Evolutionary conservation across 768 basidiomycete species (phyloP).

Genomic region (Leccinellum luteum): DNA sequence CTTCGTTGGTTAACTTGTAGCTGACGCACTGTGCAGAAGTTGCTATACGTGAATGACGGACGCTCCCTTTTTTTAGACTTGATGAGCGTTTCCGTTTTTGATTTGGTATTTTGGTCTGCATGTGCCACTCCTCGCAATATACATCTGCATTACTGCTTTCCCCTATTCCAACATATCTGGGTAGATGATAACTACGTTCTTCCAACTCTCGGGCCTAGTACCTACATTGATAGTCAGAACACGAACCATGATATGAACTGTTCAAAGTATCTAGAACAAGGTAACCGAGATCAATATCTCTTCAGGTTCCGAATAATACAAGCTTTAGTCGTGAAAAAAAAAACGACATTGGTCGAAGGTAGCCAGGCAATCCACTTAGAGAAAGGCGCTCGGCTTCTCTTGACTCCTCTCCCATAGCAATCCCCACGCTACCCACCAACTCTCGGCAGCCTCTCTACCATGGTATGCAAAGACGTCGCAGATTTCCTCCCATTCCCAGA

Average conservation of each 20-base stretch:
- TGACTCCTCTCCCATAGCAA: constrained; percentile 41
- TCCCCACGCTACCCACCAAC: constrained; percentile 68
- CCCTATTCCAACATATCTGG: not conserved
- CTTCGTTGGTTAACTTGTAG: not conserved
- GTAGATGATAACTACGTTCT: not conserved
- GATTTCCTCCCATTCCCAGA: constrained; percentile 55
- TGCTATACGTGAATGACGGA: constrained; percentile 50
- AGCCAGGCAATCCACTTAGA: constrained; percentile 4
- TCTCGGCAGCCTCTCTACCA: constrained; percentile 56
- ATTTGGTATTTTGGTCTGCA: not conserved
- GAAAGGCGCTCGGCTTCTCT: constrained; percentile 1
- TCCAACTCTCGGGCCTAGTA: not conserved
- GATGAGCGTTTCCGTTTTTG: constrained; percentile 2
- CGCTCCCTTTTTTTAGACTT: constrained; percentile 21
- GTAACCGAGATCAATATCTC: not conserved
- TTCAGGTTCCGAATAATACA: no score
- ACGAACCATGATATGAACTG: not conserved
- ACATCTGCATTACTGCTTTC: constrained; percentile 17
- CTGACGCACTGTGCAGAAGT: constrained; percentile 45
- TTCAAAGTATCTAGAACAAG: not conserved
- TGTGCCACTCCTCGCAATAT: constrained; percentile 11
- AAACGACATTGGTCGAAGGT: not conserved
- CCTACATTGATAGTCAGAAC: constrained; percentile 1
- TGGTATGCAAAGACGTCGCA: constrained; percentile 53
- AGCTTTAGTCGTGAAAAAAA: not conserved